These are phyloP conservation scores for Daldinia bambusicola DNA, from an alignment of 495 filamentous ascomycete genomes.

Conservation along the genomic window DNA sequence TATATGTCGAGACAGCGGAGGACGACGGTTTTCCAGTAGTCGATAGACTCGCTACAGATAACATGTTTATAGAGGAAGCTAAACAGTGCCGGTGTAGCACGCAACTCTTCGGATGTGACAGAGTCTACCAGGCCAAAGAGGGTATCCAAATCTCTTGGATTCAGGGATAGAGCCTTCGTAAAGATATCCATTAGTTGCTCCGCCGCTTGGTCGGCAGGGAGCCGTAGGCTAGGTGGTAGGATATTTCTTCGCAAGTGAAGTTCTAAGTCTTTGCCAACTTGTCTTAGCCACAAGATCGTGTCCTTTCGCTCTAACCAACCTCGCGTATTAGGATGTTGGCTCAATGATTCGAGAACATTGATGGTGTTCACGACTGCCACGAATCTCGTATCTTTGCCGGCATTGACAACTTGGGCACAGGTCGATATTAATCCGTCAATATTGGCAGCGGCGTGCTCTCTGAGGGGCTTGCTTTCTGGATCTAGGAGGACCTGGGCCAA, in stretches of 20 bases:
- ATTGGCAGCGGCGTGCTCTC: slow-evolving; percentile 77
- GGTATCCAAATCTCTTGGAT: slow-evolving; percentile 82
- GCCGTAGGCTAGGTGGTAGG: slow-evolving; percentile 74
- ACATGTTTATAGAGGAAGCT: slow-evolving; percentile 86
- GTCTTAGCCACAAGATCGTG: slow-evolving; percentile 71
- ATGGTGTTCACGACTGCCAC: slow-evolving; percentile 87
- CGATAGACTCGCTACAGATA: slow-evolving; percentile 84
- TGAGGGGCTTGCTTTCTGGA: slow-evolving; percentile 75
- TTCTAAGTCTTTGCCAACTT: slow-evolving; percentile 83
- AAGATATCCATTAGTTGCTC: slow-evolving; percentile 91
- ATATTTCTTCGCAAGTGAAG: slow-evolving; percentile 72
- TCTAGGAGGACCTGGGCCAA: slow-evolving; percentile 89
- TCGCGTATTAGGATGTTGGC: slow-evolving; percentile 65
- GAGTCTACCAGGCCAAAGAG: slow-evolving; percentile 88
- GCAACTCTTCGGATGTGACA: slow-evolving; percentile 83
- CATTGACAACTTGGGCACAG: slow-evolving; percentile 67
- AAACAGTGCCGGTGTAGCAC: slow-evolving; percentile 77
- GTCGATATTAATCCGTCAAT: slow-evolving; percentile 73
- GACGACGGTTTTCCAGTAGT: slow-evolving; percentile 86
- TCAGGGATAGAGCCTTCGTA: slow-evolving; percentile 77
- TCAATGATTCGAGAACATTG: slow-evolving; percentile 81
- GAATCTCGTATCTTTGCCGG: slow-evolving; percentile 69
- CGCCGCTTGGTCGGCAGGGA: slow-evolving; percentile 88
- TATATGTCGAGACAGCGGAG: slow-evolving; percentile 91
- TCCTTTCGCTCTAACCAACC: slow-evolving; percentile 83